A percentile compares a stretch with the other conserved stretches of the same genome.
Conservation (phyloP, 441 rosid species). For the Gossypium trilobum region DNA sequence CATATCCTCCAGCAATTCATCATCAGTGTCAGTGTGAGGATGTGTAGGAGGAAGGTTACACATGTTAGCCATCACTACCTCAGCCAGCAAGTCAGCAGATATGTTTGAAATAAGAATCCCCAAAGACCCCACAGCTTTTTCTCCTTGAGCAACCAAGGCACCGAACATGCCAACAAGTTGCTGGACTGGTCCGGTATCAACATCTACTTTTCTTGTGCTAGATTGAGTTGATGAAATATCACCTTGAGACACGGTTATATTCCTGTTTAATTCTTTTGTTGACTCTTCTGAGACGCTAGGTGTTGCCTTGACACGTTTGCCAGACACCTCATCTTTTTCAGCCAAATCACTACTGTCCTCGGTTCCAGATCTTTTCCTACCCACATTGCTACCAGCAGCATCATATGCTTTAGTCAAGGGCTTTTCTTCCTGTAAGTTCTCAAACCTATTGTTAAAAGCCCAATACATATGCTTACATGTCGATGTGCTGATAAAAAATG, state of each 20-base stretch:
- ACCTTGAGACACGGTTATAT: slow-evolving; percentile 33
- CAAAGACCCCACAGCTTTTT: slow-evolving; percentile 71
- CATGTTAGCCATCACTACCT: slow-evolving; percentile 96
- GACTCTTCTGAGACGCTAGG: slow-evolving; percentile 59
- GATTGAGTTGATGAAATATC: slow-evolving; percentile 37
- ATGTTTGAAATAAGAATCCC: slow-evolving; percentile 92
- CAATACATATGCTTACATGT: slow-evolving; percentile 5
- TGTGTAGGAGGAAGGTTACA: slow-evolving; percentile 48
- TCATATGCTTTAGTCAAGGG: slow-evolving; percentile 30
- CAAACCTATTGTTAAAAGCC: slow-evolving; percentile 22
- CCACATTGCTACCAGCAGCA: slow-evolving; percentile 30
- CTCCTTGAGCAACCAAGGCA: slow-evolving; percentile 95
- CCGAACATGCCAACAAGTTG: slow-evolving; percentile 92
- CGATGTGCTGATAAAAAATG: slow-evolving; percentile 10
- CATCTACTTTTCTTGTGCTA: slow-evolving; percentile 33
- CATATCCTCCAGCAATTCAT: slow-evolving; percentile 52
- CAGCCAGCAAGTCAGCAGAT: slow-evolving; percentile 89
- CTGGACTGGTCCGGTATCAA: slow-evolving; percentile 74
- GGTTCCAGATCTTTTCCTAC: slow-evolving; percentile 65
- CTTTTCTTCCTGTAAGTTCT: slow-evolving; percentile 48
- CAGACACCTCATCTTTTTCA: slow-evolving; percentile 42
- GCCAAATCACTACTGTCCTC: slow-evolving; percentile 42
- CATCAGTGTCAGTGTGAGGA: slow-evolving; percentile 49
- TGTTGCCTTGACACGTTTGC: slow-evolving; percentile 60
- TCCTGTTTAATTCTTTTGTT: slow-evolving; percentile 39